Evolutionary conservation across 139 green algal genomes (phyloP).

Genomic region (Chlamydomonas sphaeroides): DNA sequence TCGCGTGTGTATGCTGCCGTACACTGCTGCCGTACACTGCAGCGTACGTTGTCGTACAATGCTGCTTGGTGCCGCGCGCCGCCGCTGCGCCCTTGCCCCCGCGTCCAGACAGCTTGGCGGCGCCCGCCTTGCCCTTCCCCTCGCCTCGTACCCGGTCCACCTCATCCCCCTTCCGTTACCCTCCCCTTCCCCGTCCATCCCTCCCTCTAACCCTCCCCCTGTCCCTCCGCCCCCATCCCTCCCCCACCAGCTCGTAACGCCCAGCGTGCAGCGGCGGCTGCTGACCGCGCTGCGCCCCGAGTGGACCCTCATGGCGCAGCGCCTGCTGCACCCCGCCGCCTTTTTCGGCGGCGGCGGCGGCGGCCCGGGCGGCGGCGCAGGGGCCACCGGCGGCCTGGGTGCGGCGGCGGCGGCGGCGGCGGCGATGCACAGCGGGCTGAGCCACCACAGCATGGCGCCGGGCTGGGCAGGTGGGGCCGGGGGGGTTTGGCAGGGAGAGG

Average conservation of each 20-base stretch:
- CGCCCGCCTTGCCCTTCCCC: background rate
- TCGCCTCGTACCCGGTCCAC: background rate
- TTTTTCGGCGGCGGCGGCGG: background rate
- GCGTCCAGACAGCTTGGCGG: background rate
- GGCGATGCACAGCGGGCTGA: background rate
- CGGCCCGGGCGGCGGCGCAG: no score
- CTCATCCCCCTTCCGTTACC: background rate
- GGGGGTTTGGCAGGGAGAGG: no score
- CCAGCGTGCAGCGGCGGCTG: conserved; percentile 9
- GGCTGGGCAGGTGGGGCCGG: no score
- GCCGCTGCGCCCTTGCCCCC: background rate
- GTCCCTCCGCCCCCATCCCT: background rate
- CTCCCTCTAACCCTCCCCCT: background rate
- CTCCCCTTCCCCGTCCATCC: background rate
- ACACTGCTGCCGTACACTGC: no score
- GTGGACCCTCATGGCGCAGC: conserved; percentile 3
- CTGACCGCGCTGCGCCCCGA: background rate
- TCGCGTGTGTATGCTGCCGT: no score
- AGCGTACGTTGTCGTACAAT: no score
- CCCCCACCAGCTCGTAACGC: background rate
- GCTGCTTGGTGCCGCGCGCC: no score
- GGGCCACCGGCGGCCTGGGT: background rate
- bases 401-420: background rate
- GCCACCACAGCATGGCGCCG: no score
- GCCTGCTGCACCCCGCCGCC: conserved; percentile 1